These are phyloP conservation scores for Kurtzmaniella quercitrusa DNA, from an alignment of 1,139 yeast species.

Conservation along the genomic window DNA sequence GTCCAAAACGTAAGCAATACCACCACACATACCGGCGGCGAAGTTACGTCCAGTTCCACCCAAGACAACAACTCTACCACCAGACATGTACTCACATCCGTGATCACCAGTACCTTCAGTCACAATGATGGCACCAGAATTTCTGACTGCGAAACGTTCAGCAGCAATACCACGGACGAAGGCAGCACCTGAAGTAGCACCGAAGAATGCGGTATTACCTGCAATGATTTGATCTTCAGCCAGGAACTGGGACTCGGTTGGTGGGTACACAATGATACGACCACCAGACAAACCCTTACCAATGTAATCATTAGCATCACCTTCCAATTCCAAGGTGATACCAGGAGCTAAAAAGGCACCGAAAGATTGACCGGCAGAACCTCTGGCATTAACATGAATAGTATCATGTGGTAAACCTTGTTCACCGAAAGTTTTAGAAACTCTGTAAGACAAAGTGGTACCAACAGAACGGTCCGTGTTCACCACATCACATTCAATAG, in stretches of 20 bases:
- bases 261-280: slow-evolving; percentile 87
- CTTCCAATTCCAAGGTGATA: slow-evolving; percentile 90
- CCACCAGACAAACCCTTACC: slow-evolving; percentile 98
- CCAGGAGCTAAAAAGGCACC: slow-evolving; percentile 98
- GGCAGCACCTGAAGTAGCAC: slow-evolving; percentile 94
- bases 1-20: slow-evolving; percentile 94
- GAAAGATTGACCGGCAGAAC: slow-evolving; percentile 97
- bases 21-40: slow-evolving; percentile 99
- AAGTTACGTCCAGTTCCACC: slow-evolving; percentile 93
- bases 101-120: slow-evolving; percentile 98
- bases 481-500: slow-evolving; percentile 86
- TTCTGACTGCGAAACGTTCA: slow-evolving; percentile 96
- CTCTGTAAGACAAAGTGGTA: slow-evolving; percentile 88
- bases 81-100: slow-evolving; percentile 99
- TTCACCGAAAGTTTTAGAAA: slow-evolving; percentile 91
- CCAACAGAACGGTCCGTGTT: slow-evolving; percentile 97
- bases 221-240: slow-evolving; percentile 95
- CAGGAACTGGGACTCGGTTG: slow-evolving; percentile 74
- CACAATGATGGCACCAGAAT: slow-evolving; percentile 96
- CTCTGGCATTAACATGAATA: slow-evolving; percentile 83
- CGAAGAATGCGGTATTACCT: slow-evolving; percentile 96
- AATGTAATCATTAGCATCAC: slow-evolving; percentile 97
- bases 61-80: slow-evolving; percentile 93
- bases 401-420: slow-evolving; percentile 94
- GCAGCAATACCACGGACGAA: slow-evolving; percentile 97